Conservation (phyloP, 768 basidiomycete genomes). For the Mycena galericulata region DNA sequence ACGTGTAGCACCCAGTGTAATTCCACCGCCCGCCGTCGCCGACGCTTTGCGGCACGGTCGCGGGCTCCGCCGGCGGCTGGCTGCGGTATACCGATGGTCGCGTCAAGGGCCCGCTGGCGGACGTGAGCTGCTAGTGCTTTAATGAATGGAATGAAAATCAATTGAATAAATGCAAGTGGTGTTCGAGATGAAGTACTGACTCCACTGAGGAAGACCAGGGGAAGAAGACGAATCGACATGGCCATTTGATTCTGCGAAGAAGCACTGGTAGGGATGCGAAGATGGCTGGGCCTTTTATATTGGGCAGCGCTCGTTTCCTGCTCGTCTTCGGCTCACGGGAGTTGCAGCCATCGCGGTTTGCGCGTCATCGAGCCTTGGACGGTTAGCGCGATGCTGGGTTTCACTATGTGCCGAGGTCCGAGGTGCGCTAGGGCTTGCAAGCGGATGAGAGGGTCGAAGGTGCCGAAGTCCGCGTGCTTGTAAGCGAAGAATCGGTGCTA, state of each 20-base stretch:
- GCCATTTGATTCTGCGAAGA: background rate
- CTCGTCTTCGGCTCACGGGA: constrained; percentile 5
- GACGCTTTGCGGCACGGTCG: background rate
- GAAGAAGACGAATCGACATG: background rate
- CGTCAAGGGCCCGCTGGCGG: background rate
- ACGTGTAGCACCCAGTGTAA: background rate
- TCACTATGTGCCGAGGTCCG: no score
- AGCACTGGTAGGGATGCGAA: background rate
- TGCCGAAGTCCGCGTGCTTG: no score
- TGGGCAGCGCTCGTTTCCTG: background rate
- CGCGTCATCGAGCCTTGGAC: no score
- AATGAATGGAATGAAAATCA: background rate
- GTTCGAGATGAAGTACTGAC: background rate
- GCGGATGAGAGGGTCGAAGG: no score
- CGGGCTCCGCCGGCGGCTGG: background rate
- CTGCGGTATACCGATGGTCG: background rate
- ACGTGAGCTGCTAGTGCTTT: background rate
- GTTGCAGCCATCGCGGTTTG: background rate
- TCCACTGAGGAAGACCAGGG: background rate
- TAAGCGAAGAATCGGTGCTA: no score
- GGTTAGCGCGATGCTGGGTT: no score
- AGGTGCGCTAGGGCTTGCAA: no score
- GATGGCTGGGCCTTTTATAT: background rate
- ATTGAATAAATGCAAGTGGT: background rate
- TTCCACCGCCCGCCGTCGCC: background rate